Conservation (phyloP, 73 alveolate genomes). For the Paraurostyla sp. region DNA sequence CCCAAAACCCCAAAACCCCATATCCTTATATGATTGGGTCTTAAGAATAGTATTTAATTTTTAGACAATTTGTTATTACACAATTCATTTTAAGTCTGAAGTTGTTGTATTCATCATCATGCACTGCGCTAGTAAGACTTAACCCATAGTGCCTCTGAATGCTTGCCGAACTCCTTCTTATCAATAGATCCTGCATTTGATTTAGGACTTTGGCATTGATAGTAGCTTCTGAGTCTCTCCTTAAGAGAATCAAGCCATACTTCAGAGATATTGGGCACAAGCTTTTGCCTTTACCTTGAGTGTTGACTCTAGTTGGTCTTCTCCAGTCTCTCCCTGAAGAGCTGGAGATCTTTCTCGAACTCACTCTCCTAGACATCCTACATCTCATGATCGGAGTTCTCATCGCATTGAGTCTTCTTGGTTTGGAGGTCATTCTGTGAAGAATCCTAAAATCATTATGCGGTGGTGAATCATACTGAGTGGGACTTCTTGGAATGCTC, state of each 20-base stretch:
- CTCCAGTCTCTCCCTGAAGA: conserved; percentile 37
- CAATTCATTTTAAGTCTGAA: not conserved
- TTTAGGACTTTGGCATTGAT: conserved; percentile 27
- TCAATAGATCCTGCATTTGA: not conserved
- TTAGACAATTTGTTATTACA: not conserved
- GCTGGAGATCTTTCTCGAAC: conserved; percentile 36
- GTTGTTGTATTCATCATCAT: not conserved
- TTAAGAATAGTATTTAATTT: not conserved
- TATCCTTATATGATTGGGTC: not conserved
- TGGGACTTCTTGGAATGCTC: not conserved
- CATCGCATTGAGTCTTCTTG: conserved; percentile 37
- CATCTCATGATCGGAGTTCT: not conserved
- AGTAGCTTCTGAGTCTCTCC: conserved; percentile 25
- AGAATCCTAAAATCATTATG: not conserved
- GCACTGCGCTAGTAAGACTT: conserved; percentile 43
- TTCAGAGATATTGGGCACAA: not conserved
- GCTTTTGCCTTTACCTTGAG: not conserved
- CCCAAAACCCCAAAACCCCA: conserved; percentile 35
- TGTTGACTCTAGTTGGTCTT: not conserved
- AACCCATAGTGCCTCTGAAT: conserved; percentile 23
- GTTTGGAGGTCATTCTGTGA: conserved; percentile 21
- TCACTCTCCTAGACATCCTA: not conserved
- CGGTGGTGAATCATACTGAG: not conserved
- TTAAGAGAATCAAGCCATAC: not conserved
- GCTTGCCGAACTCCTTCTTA: not conserved